Evolutionary conservation across 1,139 yeast genomes (phyloP).

Genomic region (Candida neerlandica): DNA sequence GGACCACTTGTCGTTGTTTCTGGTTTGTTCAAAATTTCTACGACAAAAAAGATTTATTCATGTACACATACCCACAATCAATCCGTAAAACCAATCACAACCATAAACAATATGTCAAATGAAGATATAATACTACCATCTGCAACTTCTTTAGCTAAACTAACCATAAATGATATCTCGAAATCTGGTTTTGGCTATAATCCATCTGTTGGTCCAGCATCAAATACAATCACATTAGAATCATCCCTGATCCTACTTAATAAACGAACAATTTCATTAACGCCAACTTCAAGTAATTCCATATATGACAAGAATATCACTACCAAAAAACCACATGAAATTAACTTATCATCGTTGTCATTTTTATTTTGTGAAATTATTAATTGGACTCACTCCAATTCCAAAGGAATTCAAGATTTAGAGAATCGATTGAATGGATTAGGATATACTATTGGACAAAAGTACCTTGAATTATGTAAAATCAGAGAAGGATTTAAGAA

Average conservation of each 20-base stretch:
- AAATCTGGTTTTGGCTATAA: constrained; percentile 48
- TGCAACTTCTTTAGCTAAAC: constrained; percentile 35
- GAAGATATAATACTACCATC: constrained; percentile 45
- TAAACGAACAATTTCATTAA: constrained; percentile 34
- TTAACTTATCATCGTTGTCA: constrained; percentile 66
- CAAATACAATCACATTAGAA: constrained; percentile 42
- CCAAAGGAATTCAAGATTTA: constrained; percentile 74
- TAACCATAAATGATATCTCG: constrained; percentile 38
- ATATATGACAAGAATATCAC: constrained; percentile 70
- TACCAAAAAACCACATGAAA: constrained; percentile 65
- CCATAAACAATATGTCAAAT: constrained; percentile 28
- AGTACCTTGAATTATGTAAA: constrained; percentile 44
- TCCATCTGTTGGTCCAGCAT: constrained; percentile 45
- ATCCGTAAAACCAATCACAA: neutral
- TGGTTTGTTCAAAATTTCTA: no score
- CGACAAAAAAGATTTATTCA: neutral
- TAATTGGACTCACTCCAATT: constrained; percentile 62
- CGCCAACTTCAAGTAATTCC: constrained; percentile 36
- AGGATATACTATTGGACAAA: constrained; percentile 68
- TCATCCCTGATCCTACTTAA: constrained; percentile 37
- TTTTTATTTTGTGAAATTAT: constrained; percentile 75
- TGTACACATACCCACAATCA: neutral
- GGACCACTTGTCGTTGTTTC: neutral
- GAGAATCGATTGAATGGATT: constrained; percentile 74
- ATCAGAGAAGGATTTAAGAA: constrained; percentile 59